These are phyloP conservation scores for Blastobotrys aristatus DNA, from an alignment of 1,139 yeast genomes.

Conservation along the genomic window DNA sequence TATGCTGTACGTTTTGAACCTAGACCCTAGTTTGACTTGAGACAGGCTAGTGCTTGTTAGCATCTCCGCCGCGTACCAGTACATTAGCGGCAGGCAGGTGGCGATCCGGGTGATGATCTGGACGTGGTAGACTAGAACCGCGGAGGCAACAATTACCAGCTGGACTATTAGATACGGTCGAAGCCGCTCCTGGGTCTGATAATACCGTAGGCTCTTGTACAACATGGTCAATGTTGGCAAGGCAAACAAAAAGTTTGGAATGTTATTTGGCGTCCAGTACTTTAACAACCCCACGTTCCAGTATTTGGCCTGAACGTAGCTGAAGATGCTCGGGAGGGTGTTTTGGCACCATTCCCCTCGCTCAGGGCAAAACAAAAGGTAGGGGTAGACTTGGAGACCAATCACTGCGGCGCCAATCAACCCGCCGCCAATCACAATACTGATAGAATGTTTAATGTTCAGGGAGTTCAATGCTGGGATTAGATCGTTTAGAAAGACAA, in stretches of 20 bases:
- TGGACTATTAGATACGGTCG: constrained; percentile 31
- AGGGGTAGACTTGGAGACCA: constrained; percentile 50
- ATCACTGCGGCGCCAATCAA: constrained; percentile 46
- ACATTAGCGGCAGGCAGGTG: constrained; percentile 67
- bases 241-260: constrained; percentile 81
- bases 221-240: constrained; percentile 55
- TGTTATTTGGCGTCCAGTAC: constrained; percentile 76
- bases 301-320: constrained; percentile 72
- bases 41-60: constrained; percentile 19
- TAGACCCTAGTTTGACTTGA: constrained; percentile 20
- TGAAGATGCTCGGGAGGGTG: constrained; percentile 55
- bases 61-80: constrained; percentile 61
- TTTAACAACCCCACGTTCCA: constrained; percentile 80
- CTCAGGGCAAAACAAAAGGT: constrained; percentile 57
- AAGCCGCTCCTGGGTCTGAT: neutral
- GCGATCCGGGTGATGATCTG: constrained; percentile 80
- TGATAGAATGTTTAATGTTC: constrained; percentile 1
- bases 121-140: constrained; percentile 66
- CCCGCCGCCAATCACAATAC: constrained; percentile 47
- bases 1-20: constrained; percentile 28
- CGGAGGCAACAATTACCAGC: constrained; percentile 44
- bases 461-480: constrained; percentile 5
- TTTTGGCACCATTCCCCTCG: constrained; percentile 72
- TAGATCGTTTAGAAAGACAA: constrained; percentile 55
- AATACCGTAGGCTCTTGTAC: constrained; percentile 28